These are phyloP conservation scores for Trapa bicornis DNA, from an alignment of 345 rosid genomes.

Conservation along the genomic window DNA sequence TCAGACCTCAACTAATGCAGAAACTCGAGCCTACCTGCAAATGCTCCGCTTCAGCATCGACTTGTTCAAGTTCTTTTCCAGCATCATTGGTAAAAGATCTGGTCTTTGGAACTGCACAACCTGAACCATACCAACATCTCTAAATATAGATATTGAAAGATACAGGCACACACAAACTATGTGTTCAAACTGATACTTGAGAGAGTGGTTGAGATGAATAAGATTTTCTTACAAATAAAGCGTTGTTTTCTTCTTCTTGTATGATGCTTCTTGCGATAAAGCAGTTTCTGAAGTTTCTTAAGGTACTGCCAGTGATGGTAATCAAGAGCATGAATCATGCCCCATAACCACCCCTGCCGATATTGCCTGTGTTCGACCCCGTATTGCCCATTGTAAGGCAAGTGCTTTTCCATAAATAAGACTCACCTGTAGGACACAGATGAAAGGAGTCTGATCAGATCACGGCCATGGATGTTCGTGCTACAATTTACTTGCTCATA, in stretches of 20 bases:
- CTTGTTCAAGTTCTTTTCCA: slow-evolving; percentile 17
- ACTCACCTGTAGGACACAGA: neutral
- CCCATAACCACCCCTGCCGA: slow-evolving; percentile 48
- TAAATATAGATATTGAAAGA: neutral
- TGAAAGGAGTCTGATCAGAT: no score
- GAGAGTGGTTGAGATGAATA: no score
- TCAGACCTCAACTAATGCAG: slow-evolving; percentile 5
- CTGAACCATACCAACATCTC: slow-evolving; percentile 15
- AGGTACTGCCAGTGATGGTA: slow-evolving; percentile 34
- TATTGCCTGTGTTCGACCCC: slow-evolving; percentile 17
- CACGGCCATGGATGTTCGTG: no score
- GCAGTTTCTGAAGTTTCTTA: slow-evolving; percentile 6
- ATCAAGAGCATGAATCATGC: slow-evolving; percentile 47
- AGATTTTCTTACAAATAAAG: neutral
- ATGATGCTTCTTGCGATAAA: neutral
- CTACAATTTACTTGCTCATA: no score
- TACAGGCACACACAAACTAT: no score
- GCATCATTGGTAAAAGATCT: slow-evolving; percentile 19
- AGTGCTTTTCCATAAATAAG: slow-evolving; percentile 27
- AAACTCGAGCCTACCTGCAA: slow-evolving; percentile 15
- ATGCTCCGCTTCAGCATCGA: slow-evolving; percentile 23
- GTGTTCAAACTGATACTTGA: no score
- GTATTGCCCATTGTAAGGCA: slow-evolving; percentile 18
- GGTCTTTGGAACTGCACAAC: slow-evolving; percentile 36
- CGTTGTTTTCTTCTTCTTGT: neutral